Conservation (phyloP, 176 grass and related monocot species). For the Guadua angustifolia region DNA sequence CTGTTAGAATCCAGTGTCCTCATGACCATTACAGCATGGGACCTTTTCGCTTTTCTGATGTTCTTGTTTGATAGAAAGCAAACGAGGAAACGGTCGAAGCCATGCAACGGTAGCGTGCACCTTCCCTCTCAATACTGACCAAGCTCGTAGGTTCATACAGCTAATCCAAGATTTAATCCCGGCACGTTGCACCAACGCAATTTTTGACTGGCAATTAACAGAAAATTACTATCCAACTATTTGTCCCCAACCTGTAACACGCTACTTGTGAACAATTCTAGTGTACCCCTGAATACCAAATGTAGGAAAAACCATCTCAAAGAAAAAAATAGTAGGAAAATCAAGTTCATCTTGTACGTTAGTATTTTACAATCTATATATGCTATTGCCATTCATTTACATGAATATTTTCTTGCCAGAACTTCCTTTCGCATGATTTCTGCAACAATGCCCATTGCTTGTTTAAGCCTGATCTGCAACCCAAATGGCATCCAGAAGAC, state of each 20-base stretch:
- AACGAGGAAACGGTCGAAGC: no score
- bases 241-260: not conserved
- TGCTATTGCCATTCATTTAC: not conserved
- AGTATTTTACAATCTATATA: not conserved
- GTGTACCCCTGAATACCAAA: not conserved
- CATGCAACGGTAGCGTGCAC: not conserved
- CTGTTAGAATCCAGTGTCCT: no score
- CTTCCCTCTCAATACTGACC: not conserved
- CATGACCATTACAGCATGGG: no score
- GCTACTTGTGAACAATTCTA: no score
- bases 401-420: not conserved
- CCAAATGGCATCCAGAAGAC: not conserved
- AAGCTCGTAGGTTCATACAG: not conserved
- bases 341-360: not conserved
- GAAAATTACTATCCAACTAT: not conserved
- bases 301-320: not conserved
- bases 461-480: not conserved
- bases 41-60: no score
- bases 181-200: no score
- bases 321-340: constrained; percentile 14
- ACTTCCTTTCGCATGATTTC: not conserved
- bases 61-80: no score
- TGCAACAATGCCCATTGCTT: not conserved
- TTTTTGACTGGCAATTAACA: not conserved
- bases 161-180: not conserved